Conservation (phyloP, 2,329 filamentous ascomycete species). For the Ilyonectria destructans region DNA sequence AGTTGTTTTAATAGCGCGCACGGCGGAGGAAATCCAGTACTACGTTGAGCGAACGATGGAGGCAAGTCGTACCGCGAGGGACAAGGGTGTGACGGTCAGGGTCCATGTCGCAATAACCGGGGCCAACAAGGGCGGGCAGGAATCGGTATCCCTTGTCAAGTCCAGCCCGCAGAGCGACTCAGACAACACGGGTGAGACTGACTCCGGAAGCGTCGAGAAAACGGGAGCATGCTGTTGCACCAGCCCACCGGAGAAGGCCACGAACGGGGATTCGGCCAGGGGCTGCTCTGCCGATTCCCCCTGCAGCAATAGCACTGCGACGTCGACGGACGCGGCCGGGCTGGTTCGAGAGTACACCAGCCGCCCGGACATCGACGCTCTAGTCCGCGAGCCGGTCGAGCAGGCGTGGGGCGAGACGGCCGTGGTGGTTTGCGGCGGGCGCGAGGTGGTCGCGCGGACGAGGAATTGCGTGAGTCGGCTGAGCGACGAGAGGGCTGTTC, state of each 20-base stretch:
- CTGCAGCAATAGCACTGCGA: slow-evolving; percentile 21
- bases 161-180: slow-evolving; percentile 37
- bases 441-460: slow-evolving; percentile 67
- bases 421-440: slow-evolving; percentile 73
- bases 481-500: slow-evolving; percentile 75
- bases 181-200: slow-evolving; percentile 33
- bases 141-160: slow-evolving; percentile 52
- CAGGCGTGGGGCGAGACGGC: slow-evolving; percentile 74
- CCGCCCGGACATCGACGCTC: slow-evolving; percentile 66
- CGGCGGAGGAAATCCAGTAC: slow-evolving; percentile 69
- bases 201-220: slow-evolving; percentile 36
- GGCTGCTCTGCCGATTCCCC: slow-evolving; percentile 36
- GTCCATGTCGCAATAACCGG: slow-evolving; percentile 71
- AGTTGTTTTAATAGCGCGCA: slow-evolving; percentile 67
- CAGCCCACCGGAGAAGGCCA: slow-evolving; percentile 29
- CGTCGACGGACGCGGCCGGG: slow-evolving; percentile 39
- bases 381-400: slow-evolving; percentile 71
- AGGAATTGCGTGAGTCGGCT: slow-evolving; percentile 70
- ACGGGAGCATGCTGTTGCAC: slow-evolving; percentile 43
- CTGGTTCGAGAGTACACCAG: slow-evolving; percentile 61
- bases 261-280: slow-evolving; percentile 20
- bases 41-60: slow-evolving; percentile 67
- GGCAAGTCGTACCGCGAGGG: slow-evolving; percentile 59
- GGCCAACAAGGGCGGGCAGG: slow-evolving; percentile 20
- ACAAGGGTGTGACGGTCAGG: slow-evolving; percentile 64